Percentiles rank a stretch among this genome's conserved stretches.
phyloP scores from a whole-genome alignment of 495 filamentous ascomycete species.

The Durotheca rogersii region DNA sequence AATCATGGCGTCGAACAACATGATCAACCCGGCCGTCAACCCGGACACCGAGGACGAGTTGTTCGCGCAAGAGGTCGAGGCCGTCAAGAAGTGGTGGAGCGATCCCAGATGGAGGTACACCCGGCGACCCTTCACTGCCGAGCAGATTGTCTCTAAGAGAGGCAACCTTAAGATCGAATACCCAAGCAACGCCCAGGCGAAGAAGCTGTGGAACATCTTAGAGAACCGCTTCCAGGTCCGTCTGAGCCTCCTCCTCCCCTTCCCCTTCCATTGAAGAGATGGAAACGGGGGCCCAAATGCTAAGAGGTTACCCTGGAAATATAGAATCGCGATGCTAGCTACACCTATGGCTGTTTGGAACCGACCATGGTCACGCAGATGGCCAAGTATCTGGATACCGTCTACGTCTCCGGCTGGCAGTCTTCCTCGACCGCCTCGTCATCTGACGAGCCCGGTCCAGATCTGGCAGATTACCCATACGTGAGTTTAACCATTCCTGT shows the following conservation, averaged over 20 bases:
- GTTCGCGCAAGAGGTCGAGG: slow-evolving; percentile 77
- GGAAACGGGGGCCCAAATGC: too few relatives aligned
- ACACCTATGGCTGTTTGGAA: slow-evolving; percentile 95
- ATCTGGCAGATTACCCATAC: slow-evolving; percentile 98
- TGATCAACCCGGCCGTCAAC: slow-evolving; percentile 53
- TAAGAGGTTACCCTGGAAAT: background rate
- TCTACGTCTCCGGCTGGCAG: slow-evolving; percentile 99
- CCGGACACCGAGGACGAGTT: slow-evolving; percentile 75
- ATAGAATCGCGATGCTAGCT: slow-evolving; percentile 80
- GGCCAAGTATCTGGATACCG: slow-evolving; percentile 97
- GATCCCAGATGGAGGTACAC: slow-evolving; percentile 91
- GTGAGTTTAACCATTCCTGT: slow-evolving; percentile 49
- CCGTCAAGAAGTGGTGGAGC: slow-evolving; percentile 91
- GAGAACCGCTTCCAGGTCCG: slow-evolving; percentile 80
- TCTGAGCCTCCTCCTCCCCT: too few relatives aligned
- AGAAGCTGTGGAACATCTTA: slow-evolving; percentile 92
- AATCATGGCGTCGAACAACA: slow-evolving; percentile 58
- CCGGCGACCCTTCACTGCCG: slow-evolving; percentile 88
- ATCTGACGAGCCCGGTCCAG: slow-evolving; percentile 92
- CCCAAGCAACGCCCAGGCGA: slow-evolving; percentile 79
- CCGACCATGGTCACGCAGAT: slow-evolving; percentile 99
- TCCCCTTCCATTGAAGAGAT: too few relatives aligned
- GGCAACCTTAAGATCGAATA: slow-evolving; percentile 91
- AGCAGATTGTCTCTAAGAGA: slow-evolving; percentile 94
- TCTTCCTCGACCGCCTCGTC: slow-evolving; percentile 94